Base-by-base conservation (phyloP, 2,329 filamentous ascomycete genomes). In the Fonsecaea erecta region DNA sequence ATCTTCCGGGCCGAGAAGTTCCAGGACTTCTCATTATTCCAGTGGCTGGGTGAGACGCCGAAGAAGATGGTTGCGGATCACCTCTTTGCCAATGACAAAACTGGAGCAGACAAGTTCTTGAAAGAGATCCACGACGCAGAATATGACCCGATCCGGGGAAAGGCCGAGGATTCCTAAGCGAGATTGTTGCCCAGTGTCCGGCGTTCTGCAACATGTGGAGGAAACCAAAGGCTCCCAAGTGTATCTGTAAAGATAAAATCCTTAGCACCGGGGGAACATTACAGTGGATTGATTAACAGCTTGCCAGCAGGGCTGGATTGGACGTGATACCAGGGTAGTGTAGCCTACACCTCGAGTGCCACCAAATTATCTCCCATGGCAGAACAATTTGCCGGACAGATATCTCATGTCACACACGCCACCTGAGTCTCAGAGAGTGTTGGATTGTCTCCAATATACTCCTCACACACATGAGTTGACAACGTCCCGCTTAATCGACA, bases 41-140 rank as follows among this genome's bases (percentile, higher is more conserved):
- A 91, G 78, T 92, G 89, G 89, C 81, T 92, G 76, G 89, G 88
- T 3, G 87, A 90, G 80, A 90, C 88, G 7, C 89, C 89, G 9
- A 82, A 84, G 79, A 81, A 85, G 64, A 80, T 89, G 77, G 88
- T 90, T 3, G 79, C 84, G 43, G 89, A 91, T 67, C 88, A 89
- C 68, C 71, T 91, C 58, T 91, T 91, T 73, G 78, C 83, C 24
- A 81, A 85, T 18, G 86, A 90, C 71, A 79, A 82, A 37, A 82
- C 88, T 77, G 84, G 82, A 9, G 88, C 85, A 0, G 81, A 86
- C 71, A 84, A 83, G 71, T 91, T 92, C 73, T 82, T 85, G 77
- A 78, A 85, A 18, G 81, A 83, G 62, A 83, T 91, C 60, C 82
- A 87, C 77, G 82, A 84, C 68, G 86, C 87, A 0, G 80, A 86